Percentiles rank a stretch among this genome's conserved stretches.
Evolutionary conservation across 2,329 filamentous ascomycete genomes (phyloP).

Genomic region (Coniochaeta ligniaria): DNA sequence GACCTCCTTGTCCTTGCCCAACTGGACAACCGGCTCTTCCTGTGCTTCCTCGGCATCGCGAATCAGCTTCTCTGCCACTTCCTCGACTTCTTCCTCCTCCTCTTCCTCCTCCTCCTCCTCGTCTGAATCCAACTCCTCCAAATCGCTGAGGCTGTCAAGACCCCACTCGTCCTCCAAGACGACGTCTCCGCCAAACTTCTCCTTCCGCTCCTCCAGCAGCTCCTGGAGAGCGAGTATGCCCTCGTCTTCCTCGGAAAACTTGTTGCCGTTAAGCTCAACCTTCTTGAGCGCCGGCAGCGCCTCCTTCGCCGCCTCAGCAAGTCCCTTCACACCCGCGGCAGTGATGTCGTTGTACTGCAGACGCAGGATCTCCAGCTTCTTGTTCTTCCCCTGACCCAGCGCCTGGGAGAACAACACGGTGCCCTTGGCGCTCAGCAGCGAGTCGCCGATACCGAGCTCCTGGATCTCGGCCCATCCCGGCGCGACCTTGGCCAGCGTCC

Average conservation of each 20-base stretch:
- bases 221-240: slow-evolving; percentile 61
- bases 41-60: slow-evolving; percentile 66
- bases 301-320: slow-evolving; percentile 61
- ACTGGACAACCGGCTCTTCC: slow-evolving; percentile 59
- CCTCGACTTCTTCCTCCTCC: slow-evolving; percentile 52
- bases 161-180: slow-evolving; percentile 77
- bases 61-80: slow-evolving; percentile 61
- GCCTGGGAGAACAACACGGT: slow-evolving; percentile 66
- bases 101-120: slow-evolving; percentile 64
- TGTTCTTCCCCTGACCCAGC: slow-evolving; percentile 68
- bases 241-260: slow-evolving; percentile 79
- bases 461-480: slow-evolving; percentile 66
- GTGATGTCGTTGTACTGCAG: slow-evolving; percentile 96
- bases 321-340: slow-evolving; percentile 60
- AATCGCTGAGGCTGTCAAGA: slow-evolving; percentile 77
- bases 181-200: slow-evolving; percentile 57
- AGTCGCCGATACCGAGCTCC: slow-evolving; percentile 87
- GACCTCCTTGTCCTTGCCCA: slow-evolving; percentile 68
- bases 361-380: slow-evolving; percentile 70
- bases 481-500: slow-evolving; percentile 68
- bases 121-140: slow-evolving; percentile 65
- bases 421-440: slow-evolving; percentile 72
- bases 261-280: slow-evolving; percentile 94
- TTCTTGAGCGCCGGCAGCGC: slow-evolving; percentile 71
- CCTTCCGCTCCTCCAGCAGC: slow-evolving; percentile 70